phyloP scores from a whole-genome alignment of 345 rosid species.

The Laguncularia racemosa region DNA sequence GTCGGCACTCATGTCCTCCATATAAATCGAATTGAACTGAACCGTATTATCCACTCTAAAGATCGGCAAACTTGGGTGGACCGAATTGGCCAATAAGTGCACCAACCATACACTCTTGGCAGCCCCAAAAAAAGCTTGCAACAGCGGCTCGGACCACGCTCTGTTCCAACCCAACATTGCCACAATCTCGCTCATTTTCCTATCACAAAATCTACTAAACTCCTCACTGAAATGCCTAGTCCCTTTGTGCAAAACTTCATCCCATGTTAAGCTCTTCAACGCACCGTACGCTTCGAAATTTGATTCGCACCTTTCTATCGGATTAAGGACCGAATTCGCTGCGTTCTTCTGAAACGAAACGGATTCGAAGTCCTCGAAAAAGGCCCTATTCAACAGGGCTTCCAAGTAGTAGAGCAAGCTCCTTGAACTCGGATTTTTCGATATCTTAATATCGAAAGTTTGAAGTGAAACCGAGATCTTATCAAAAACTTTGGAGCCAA shows the following conservation, averaged over 20 bases:
- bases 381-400: conserved; percentile 58
- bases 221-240: conserved; percentile 86
- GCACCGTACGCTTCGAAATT: conserved; percentile 50
- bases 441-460: conserved; percentile 57
- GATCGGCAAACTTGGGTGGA: conserved; percentile 71
- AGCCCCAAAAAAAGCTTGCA: conserved; percentile 78
- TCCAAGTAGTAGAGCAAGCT: conserved; percentile 52
- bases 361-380: conserved; percentile 87
- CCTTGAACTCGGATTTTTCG: conserved; percentile 46
- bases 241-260: conserved; percentile 73
- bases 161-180: conserved; percentile 71
- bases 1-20: conserved; percentile 77
- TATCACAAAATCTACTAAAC: conserved; percentile 76
- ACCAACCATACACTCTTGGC: conserved; percentile 85
- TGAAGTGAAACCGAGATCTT: conserved; percentile 58
- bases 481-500: conserved; percentile 55
- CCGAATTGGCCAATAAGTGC: conserved; percentile 86
- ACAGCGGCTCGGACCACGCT: conserved; percentile 84
- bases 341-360: conserved; percentile 58
- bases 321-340: conserved; percentile 53
- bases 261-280: conserved; percentile 70
- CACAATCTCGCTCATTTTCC: conserved; percentile 90
- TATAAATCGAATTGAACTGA: conserved; percentile 61
- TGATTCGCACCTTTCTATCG: conserved; percentile 62
- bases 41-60: conserved; percentile 62